Base-by-base conservation (phyloP, 2,329 filamentous ascomycete species). In the Diaporthe citri region DNA sequence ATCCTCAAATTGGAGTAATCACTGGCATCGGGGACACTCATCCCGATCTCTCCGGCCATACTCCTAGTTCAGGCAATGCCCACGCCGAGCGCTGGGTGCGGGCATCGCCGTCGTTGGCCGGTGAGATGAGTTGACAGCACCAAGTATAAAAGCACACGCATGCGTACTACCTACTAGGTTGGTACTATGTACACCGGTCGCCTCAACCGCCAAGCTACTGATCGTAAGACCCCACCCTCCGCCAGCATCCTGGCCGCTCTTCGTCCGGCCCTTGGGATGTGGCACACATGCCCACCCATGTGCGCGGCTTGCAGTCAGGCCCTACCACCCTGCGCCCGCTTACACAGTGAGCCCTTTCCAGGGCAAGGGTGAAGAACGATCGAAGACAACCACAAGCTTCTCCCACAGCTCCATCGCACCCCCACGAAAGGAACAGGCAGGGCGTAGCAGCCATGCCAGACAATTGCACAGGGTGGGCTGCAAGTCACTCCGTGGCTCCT, bases 201-300 rank as follows among this genome's bases (percentile, higher is more conserved):
- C 64, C 22, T 31, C 64, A 41, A 39, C 46, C 43, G 64, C 64
- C 64, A 69, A 69, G 64, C 34, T 69, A 48, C 64, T 69, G 64
- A 67, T 67, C 64, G 64, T 69, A 69, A 69, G 64, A 69, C 64
- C 64, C 64, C 64, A 69, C 64, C 60, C 48, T 52, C 34, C 48
- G n/a, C 48, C 64, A 41, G 48, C 64, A 69, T 36, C 64, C 64
- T 55, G 48, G 64, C n/a, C 20, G 34, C 64, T 39, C 48, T n/a
- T 55, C 64, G 48, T 41, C 46, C 25, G 46, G 46, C 62, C 46
- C 62, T 69, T 36, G n/a, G 6, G 48, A 52, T 64, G 48, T 55
- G 64, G 43, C 64, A 69, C 46, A 8, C 48, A 69, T 69, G 64
- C 59, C 36, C 48, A 41, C 64, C 64, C 64, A 69, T 69, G 64